Conservation (phyloP, 78 protist species). For the Dictyostelium capitatum region DNA sequence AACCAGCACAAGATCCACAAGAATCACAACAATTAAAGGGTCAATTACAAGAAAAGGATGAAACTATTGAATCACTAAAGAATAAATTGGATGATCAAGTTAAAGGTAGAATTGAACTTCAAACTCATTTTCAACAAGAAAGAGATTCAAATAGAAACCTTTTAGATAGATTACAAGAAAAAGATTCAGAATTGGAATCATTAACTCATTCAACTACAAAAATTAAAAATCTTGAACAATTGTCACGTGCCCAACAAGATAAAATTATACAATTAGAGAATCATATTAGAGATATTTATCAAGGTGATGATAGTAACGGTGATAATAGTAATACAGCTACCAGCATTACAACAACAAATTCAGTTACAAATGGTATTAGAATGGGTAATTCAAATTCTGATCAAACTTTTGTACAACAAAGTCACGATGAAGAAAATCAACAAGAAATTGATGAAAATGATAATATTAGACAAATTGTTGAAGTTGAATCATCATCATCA, state of each 20-base stretch:
- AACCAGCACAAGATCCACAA: background rate
- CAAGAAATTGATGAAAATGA: background rate
- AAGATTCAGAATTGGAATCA: conserved; percentile 8
- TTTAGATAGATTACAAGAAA: conserved; percentile 22
- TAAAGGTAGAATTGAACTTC: conserved; percentile 1
- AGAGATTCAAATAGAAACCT: conserved; percentile 21
- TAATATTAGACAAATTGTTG: background rate
- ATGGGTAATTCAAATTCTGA: background rate
- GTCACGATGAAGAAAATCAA: background rate
- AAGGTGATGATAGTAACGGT: background rate
- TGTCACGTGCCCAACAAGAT: conserved; percentile 7
- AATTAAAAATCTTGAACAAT: conserved; percentile 18
- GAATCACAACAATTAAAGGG: background rate
- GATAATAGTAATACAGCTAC: background rate
- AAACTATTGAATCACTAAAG: background rate
- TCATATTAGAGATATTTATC: conserved; percentile 8
- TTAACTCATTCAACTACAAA: background rate
- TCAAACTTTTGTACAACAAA: background rate
- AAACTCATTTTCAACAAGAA: conserved; percentile 19
- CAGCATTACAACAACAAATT: background rate
- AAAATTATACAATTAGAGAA: conserved; percentile 11
- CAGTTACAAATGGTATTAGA: conserved; percentile 11
- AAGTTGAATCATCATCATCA: background rate
- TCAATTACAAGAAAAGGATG: background rate
- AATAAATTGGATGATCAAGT: conserved; percentile 38